phyloP scores from a whole-genome alignment of 2,329 filamentous ascomycete genomes.

The Alternaria sp. region DNA sequence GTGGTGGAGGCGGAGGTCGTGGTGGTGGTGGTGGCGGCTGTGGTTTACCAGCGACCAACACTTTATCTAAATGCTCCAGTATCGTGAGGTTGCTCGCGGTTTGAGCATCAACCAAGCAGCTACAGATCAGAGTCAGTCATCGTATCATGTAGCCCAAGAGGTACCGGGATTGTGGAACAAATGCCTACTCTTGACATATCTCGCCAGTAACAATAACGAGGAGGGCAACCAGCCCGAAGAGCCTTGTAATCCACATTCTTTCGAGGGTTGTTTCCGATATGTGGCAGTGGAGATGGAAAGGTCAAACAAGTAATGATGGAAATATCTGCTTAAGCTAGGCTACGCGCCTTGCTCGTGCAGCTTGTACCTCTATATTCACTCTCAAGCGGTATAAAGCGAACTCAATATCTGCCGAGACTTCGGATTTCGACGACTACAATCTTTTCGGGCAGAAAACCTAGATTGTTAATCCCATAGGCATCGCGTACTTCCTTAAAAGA shows the following conservation, averaged over 20 bases:
- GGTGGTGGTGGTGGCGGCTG: neutral
- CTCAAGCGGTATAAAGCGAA: neutral
- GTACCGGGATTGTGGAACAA: neutral
- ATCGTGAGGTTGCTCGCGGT: neutral
- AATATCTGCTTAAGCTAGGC: neutral
- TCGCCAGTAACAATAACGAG: neutral
- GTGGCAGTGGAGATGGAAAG: neutral
- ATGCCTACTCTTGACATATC: neutral
- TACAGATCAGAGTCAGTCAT: neutral
- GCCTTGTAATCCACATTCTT: neutral
- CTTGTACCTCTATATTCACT: neutral
- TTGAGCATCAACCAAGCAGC: neutral
- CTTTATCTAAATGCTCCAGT: neutral
- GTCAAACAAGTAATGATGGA: neutral
- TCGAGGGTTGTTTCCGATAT: neutral
- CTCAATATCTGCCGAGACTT: neutral
- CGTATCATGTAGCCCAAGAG: neutral
- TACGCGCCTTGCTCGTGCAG: neutral
- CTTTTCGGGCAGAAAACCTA: neutral
- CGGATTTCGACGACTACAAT: neutral
- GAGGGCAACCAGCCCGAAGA: neutral
- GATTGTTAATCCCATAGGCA: neutral
- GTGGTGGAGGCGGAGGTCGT: conserved; percentile 10
- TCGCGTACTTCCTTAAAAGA: neutral
- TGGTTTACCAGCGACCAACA: neutral